Evolutionary conservation across 2,329 filamentous ascomycete species (phyloP).

Genomic region (Hypocrella siamensis): DNA sequence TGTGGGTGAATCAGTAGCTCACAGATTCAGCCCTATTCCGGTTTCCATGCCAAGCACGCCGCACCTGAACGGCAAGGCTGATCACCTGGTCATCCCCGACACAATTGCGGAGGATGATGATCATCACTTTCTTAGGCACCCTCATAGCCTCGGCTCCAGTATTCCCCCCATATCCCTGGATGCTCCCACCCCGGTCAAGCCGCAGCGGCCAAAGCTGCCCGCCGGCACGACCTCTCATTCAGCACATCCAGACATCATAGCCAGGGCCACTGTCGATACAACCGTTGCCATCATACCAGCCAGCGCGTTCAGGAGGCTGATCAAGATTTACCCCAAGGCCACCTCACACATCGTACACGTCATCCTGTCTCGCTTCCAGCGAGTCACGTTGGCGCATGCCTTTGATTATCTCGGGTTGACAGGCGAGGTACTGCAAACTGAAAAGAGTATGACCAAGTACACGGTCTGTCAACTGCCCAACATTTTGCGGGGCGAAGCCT

Average conservation of each 20-base stretch:
- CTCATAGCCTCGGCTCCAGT: constrained; percentile 18
- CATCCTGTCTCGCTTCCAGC: constrained; percentile 82
- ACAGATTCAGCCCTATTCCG: constrained; percentile 5
- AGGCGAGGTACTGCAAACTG: constrained; percentile 79
- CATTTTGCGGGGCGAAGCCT: constrained; percentile 66
- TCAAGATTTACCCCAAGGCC: constrained; percentile 86
- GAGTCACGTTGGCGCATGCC: constrained; percentile 86
- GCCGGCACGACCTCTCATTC: constrained; percentile 47
- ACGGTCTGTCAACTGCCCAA: constrained; percentile 87
- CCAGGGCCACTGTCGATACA: constrained; percentile 88
- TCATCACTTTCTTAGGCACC: constrained; percentile 2
- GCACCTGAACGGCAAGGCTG: constrained; percentile 14
- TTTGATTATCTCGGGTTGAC: constrained; percentile 89
- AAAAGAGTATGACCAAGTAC: constrained; percentile 86
- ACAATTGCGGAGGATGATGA: constrained; percentile 7
- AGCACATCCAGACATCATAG: constrained; percentile 90
- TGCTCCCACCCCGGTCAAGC: constrained; percentile 14
- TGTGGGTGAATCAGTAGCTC: constrained; percentile 7
- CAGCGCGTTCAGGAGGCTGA: constrained; percentile 83
- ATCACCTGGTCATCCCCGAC: constrained; percentile 2
- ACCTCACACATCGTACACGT: constrained; percentile 97
- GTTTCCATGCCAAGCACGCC: constrained; percentile 23
- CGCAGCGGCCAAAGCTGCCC: constrained; percentile 21
- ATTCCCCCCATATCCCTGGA: constrained; percentile 69
- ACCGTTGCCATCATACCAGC: constrained; percentile 97